Conservation (phyloP, 164 flowering plant species). For the Vitis rupestris region DNA sequence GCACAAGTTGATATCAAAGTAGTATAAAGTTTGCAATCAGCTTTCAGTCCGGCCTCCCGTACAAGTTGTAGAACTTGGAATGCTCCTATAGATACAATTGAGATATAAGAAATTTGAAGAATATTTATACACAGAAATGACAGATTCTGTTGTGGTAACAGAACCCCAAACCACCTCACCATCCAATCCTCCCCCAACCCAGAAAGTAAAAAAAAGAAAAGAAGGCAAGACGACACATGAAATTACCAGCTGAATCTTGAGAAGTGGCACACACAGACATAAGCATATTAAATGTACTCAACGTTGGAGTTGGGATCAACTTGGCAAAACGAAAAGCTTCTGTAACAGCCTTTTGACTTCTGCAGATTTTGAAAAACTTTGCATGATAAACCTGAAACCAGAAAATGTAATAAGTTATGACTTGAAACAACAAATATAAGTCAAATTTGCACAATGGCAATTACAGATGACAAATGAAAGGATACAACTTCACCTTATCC, state of each 20-base stretch:
- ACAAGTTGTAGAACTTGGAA: conserved; percentile 66
- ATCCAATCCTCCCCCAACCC: too few relatives aligned
- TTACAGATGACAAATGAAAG: background rate
- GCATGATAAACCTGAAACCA: conserved; percentile 74
- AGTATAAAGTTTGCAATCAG: conserved; percentile 94
- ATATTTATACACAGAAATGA: background rate
- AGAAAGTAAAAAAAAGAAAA: background rate
- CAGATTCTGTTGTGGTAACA: background rate
- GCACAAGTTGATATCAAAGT: conserved; percentile 89
- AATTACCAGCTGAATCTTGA: conserved; percentile 80
- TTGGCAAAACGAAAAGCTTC: conserved; percentile 78
- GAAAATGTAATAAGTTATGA: conserved; percentile 8
- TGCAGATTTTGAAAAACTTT: conserved; percentile 63
- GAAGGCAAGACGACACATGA: background rate
- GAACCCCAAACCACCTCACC: background rate
- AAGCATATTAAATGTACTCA: conserved; percentile 96
- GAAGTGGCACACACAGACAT: conserved; percentile 86
- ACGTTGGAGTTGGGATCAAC: conserved; percentile 69
- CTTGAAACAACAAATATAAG: background rate
- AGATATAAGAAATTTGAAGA: conserved; percentile 4
- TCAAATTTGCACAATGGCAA: background rate
- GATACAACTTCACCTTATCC: conserved; percentile 52
- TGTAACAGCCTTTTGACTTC: conserved; percentile 67
- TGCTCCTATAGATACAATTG: conserved; percentile 55
- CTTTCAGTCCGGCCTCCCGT: conserved; percentile 65